Conservation (phyloP, 164 flowering plant genomes). For the Macadamia integrifolia region DNA sequence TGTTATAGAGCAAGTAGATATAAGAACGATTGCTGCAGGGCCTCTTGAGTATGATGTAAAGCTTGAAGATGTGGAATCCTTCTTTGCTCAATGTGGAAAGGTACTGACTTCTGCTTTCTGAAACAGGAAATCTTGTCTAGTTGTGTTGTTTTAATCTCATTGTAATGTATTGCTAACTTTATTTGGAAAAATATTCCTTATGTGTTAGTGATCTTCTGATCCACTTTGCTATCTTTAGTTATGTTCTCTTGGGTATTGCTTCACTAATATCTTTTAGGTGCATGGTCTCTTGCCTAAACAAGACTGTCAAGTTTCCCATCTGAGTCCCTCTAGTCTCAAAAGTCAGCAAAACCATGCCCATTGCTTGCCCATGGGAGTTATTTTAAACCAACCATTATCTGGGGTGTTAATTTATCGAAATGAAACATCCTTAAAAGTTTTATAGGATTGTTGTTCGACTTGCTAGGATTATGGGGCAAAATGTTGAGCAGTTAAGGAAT, state of each 20-base stretch:
- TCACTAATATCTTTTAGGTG: background rate
- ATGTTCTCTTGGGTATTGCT: background rate
- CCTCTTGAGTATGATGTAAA: slow-evolving; percentile 58
- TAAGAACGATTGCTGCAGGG: slow-evolving; percentile 75
- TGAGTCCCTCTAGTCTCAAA: background rate
- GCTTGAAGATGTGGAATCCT: slow-evolving; percentile 71
- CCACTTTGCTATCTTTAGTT: background rate
- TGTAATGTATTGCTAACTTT: background rate
- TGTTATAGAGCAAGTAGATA: slow-evolving; percentile 70
- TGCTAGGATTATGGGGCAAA: no score
- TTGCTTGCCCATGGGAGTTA: background rate
- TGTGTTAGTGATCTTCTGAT: background rate
- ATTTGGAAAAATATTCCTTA: background rate
- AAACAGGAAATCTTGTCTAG: background rate
- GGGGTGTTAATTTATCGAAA: background rate
- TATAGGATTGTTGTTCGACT: no score
- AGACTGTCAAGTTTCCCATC: background rate
- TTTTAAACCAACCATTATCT: background rate
- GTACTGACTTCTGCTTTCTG: slow-evolving; percentile 21
- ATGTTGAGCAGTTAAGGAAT: no score
- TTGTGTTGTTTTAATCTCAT: background rate
- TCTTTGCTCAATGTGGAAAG: slow-evolving; percentile 68
- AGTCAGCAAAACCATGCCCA: background rate
- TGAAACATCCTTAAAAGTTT: background rate
- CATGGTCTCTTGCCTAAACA: background rate